These are phyloP conservation scores for Nannizzia gypsea DNA, from an alignment of 2,329 filamentous ascomycete species.

Conservation along the genomic window DNA sequence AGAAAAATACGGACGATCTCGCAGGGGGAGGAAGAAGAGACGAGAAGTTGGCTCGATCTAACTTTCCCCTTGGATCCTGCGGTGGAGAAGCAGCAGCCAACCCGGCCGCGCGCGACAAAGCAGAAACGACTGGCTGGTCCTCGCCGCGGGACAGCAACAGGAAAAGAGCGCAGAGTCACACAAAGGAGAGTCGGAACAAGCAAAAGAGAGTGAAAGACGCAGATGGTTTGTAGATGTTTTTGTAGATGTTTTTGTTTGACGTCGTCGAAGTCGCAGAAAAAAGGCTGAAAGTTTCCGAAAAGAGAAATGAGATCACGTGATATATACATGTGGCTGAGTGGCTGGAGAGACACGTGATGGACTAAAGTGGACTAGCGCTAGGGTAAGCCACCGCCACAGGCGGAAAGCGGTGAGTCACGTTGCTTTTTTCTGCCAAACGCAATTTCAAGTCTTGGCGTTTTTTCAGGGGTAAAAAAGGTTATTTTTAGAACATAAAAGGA, in stretches of 20 bases:
- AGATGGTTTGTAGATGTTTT: background rate
- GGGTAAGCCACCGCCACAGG: background rate
- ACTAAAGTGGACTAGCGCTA: background rate
- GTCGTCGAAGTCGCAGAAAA: background rate
- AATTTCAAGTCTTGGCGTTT: slow-evolving; percentile 1
- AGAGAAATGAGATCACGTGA: no score
- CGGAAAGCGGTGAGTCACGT: background rate
- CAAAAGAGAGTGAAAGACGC: background rate
- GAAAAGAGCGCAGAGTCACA: background rate
- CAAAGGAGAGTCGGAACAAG: background rate
- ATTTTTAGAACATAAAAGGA: no score
- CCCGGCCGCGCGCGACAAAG: background rate
- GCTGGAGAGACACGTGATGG: background rate
- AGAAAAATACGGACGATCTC: slow-evolving; percentile 1
- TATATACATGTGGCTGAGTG: background rate
- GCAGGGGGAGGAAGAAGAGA: background rate
- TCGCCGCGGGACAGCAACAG: background rate
- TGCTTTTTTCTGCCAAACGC: background rate
- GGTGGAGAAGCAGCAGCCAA: background rate
- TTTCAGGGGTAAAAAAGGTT: background rate
- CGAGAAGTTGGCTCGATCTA: background rate
- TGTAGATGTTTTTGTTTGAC: no score
- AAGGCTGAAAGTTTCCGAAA: background rate
- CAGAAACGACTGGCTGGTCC: background rate
- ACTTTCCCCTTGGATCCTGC: background rate